phyloP scores from a whole-genome alignment of 768 basidiomycete genomes.

The Lyophyllum shimeji region DNA sequence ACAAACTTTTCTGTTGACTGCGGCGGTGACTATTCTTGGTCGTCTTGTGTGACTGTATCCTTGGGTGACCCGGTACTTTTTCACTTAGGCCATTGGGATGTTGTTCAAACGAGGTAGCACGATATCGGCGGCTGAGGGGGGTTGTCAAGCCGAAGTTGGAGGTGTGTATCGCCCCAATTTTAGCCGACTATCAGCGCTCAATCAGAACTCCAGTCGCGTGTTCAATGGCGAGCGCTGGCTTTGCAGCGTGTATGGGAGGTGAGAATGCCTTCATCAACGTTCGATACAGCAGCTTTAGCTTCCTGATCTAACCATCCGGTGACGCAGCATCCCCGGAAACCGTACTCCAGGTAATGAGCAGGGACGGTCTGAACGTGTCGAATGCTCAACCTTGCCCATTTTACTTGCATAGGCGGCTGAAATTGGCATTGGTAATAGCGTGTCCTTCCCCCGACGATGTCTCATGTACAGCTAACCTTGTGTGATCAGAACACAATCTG shows the following conservation, averaged over 20 bases:
- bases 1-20: slow-evolving; percentile 87
- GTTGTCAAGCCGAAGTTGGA: slow-evolving; percentile 94
- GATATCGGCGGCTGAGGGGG: slow-evolving; percentile 94
- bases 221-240: slow-evolving; percentile 94
- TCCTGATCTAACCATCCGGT: not conserved
- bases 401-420: slow-evolving; percentile 63
- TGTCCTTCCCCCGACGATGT: not conserved
- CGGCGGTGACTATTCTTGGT: slow-evolving; percentile 54
- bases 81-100: slow-evolving; percentile 81
- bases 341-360: slow-evolving; percentile 59
- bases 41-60: not conserved
- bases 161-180: slow-evolving; percentile 39
- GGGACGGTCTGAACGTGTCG: not conserved
- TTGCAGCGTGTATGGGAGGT: slow-evolving; percentile 94
- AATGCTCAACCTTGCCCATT: slow-evolving; percentile 14
- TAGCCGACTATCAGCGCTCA: not conserved
- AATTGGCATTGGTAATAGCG: slow-evolving; percentile 74
- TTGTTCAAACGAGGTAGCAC: slow-evolving; percentile 97
- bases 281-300: not conserved
- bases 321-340: slow-evolving; percentile 73
- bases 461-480: not conserved
- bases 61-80: not conserved
- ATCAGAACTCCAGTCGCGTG: slow-evolving; percentile 64
- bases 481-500: slow-evolving; percentile 71
- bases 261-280: slow-evolving; percentile 18